Evolutionary conservation across 257 asterid species (phyloP).

Genomic region (Craterostigma plantagineum): DNA sequence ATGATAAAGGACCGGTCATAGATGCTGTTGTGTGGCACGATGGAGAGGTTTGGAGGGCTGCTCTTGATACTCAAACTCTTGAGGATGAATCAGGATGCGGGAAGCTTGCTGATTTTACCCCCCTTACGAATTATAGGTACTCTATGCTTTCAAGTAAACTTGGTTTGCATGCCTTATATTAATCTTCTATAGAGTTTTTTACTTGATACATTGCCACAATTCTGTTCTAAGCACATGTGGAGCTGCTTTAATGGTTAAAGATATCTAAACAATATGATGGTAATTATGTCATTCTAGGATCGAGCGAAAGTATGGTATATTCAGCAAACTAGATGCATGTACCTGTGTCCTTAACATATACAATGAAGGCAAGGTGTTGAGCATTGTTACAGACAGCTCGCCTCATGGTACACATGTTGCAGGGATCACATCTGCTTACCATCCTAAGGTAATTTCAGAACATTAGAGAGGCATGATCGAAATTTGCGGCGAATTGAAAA

Average conservation of each 20-base stretch:
- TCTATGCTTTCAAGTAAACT: slow-evolving; percentile 7
- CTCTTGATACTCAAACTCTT: slow-evolving; percentile 85
- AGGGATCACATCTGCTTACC: slow-evolving; percentile 88
- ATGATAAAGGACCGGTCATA: slow-evolving; percentile 84
- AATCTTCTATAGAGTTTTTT: too few species aligned
- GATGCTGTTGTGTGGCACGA: slow-evolving; percentile 99
- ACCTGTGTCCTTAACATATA: slow-evolving; percentile 58
- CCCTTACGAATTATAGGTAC: slow-evolving; percentile 91
- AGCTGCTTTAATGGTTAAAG: not conserved
- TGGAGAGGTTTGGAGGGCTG: slow-evolving; percentile 94
- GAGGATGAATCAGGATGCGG: slow-evolving; percentile 74
- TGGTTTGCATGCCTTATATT: slow-evolving; percentile 4
- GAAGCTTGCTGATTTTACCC: slow-evolving; percentile 64
- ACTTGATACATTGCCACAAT: too few species aligned
- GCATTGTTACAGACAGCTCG: slow-evolving; percentile 86
- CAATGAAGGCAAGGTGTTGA: slow-evolving; percentile 67
- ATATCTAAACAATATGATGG: slow-evolving; percentile 10
- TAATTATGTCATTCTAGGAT: slow-evolving; percentile 42
- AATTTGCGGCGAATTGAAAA: slow-evolving; percentile 6
- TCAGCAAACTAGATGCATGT: slow-evolving; percentile 91
- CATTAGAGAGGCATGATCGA: slow-evolving; percentile 8
- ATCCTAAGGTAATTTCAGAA: slow-evolving; percentile 43
- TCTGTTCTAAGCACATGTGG: too few species aligned
- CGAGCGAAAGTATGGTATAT: slow-evolving; percentile 74
- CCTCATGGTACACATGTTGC: slow-evolving; percentile 99